Evolutionary conservation across 495 filamentous ascomycete genomes (phyloP), one percentile per base, ranked within the genome.

Genomic region (Penicillium paxilli): DNA sequence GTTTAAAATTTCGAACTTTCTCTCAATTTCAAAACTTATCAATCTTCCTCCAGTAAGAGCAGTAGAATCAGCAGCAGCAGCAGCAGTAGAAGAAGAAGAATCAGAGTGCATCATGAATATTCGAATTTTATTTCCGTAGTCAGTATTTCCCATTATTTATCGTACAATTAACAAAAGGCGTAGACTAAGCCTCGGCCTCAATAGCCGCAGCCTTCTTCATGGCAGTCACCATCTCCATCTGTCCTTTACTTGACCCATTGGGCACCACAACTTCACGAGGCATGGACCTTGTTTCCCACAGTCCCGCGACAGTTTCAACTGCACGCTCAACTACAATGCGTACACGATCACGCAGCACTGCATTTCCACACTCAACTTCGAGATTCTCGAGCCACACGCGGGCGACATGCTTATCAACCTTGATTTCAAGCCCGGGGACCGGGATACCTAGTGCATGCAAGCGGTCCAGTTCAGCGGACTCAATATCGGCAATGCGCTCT

Each of bases 361-460:
- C 73, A 57, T 87, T 89, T 23, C 69, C 73, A 68, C 92, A 92
- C 68, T 98, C 95, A 0, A 98, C 90, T 59, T 93, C 90, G 42
- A 98, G 66, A 42, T 85, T 82, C 77, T 98, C 93, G 25, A 98
- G 78, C 92, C 91, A 97, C 6, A 98, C 88, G 40, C 80, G 86
- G 5, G 92, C 94, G 52, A 89, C 80, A 67, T 92, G 85, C 70
- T 90, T 92, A 64, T 96, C 94, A 4, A 98, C 87, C 65, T 79
- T 83, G 69, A 98, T 92, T 60, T 86, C 83, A 2, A 98, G 75
- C 0, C 93, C 94, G 0, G 94, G 95, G 0, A 96, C 87, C 1
- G 90, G 89, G 25, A 97, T 90, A 0, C 92, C 92, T 8, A 96
- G 69, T 44, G 81, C 80, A 52, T 91, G 87, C 47, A 98, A 76